Base-by-base conservation (phyloP, 768 basidiomycete species). In the Daedaleopsis nitida region DNA sequence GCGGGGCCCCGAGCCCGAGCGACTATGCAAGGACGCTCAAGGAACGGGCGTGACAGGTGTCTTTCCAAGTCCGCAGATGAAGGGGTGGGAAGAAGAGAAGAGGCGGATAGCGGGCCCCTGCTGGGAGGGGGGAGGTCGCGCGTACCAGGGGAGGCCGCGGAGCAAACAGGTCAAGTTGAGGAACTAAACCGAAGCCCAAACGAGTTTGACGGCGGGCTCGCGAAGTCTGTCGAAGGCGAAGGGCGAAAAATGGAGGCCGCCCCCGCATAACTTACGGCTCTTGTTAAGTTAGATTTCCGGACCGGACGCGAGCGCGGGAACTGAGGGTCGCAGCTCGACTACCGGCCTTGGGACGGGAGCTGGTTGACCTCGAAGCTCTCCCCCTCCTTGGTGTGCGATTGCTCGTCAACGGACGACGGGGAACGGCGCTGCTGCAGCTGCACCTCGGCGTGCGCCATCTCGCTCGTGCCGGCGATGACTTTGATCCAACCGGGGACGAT, bases 401-500 rank as follows among this genome's bases (percentile, higher is more conserved):
- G 39, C 54, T 44, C 54, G 43, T 38, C 37, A 13, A 37, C 23
- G 27, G 39, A 43, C 12, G 38, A 16, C 27, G 50, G 21, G 34
- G 37, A 43, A 11, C 12, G 4, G n/a, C 38, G 52, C 23, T 43
- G 37, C 34, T 43, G 38, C 14, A 55, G 10, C 44, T 21, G 54
- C 10, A 55, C 24, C n/a, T 38, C 51, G 24, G 27, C 5, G 23
- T 55, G 16, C 16, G 24, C 27, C 23, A 32, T 7, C 27, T 11
- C 9, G 37, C 37, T 11, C 38, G 38, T 39, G 8, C 54, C 42
- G 14, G 23, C 10, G 42, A 55, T 13, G 12, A 9, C 23, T 16
- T 45, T 44, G 35, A 90, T 75, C 90, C 89, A 92, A 14, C 68
- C 51, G 47, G 91, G 91, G 19, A 87, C 65, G 34, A 93, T 81